Evolutionary conservation across 192 early-diverging fungal genomes (phyloP), one percentile per base, ranked within the genome.

Genomic region (Gamsiella multidivaricata): DNA sequence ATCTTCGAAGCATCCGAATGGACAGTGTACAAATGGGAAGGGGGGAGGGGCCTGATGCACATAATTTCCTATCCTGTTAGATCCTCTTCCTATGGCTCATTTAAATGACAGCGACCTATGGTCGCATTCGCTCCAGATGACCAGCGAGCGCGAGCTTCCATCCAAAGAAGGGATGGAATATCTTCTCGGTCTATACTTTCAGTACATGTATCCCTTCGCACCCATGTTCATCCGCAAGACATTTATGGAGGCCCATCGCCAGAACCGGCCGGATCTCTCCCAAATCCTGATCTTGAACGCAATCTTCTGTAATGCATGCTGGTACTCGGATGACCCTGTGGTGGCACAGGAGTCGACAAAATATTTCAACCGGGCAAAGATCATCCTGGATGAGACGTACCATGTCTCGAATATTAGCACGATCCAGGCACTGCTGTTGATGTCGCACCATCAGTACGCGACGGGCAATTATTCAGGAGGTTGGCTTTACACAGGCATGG

Each of bases 361-460:
- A 55, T 88, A 87, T 57, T 91, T 89, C 57, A 87, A 91, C 67
- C 81, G 91, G 29, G 92, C 91, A 50, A 91, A 89, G 57, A 71
- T 87, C 22, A 86, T 91, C 14, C 61, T 92, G 11, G 92, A 93
- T 50, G 86, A 88, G 61, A 82, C 91, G 49, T 90, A 90, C 54
- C 89, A 88, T 52, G 63, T 74, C 10, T 76, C 87, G 23, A 70
- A 70, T 1, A 69, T 87, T 39, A 88, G 87, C 29, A 89, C 87
- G 7, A 82, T 88, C n/a, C 88, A 90, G 37, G 86, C 90, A 1
- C 70, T 93, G 59, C 45, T 93, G 50, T 59, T 92, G 43, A 76
- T 92, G 75, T 73, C 89, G 1, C 80, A 88, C 51, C 87, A 92
- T 79, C 88, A 92, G 70, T 87, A 89, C 78, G 90, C 91, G 18